phyloP scores from a whole-genome alignment of 257 asterid genomes.

The Echium plantagineum region DNA sequence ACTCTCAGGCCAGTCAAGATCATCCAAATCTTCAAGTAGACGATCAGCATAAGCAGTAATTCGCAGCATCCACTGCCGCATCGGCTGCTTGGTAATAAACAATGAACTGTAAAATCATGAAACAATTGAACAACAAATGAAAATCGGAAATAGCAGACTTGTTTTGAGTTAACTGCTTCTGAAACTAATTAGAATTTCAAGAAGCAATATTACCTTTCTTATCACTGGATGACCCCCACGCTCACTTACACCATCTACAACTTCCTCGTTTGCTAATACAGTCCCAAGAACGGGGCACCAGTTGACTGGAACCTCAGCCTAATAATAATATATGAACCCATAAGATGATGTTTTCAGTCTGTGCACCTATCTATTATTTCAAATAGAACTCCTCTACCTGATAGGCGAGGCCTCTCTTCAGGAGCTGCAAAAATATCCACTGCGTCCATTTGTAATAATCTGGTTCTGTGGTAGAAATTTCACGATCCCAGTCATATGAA shows the following conservation, averaged over 20 bases:
- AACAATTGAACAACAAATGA: constrained; percentile 54
- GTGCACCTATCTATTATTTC: constrained; percentile 2
- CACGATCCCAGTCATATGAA: constrained; percentile 98
- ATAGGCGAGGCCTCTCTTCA: constrained; percentile 90
- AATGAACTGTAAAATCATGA: constrained; percentile 91
- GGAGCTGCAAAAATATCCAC: constrained; percentile 96
- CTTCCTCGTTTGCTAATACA: constrained; percentile 95
- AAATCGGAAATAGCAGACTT: constrained; percentile 23
- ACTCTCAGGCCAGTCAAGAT: constrained; percentile 99
- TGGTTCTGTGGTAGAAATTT: constrained; percentile 91
- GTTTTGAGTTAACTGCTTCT: constrained; percentile 6
- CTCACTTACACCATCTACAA: constrained; percentile 95
- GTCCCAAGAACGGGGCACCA: constrained; percentile 99
- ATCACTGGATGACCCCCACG: constrained; percentile 99
- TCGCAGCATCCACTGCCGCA: constrained; percentile 99
- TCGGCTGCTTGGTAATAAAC: constrained; percentile 99
- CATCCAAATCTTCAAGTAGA: constrained; percentile 89
- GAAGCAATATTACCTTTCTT: constrained; percentile 51
- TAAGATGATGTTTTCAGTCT: constrained; percentile 6
- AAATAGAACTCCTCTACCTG: constrained; percentile 40
- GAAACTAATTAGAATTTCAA: constrained; percentile 5
- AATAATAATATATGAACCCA: constrained; percentile 9
- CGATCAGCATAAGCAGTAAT: constrained; percentile 98
- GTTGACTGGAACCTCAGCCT: constrained; percentile 99
- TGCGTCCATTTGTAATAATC: constrained; percentile 97